Evolutionary conservation across 371 early-diverging fungal genomes (phyloP).

Genomic region (Umbelopsis sp.): DNA sequence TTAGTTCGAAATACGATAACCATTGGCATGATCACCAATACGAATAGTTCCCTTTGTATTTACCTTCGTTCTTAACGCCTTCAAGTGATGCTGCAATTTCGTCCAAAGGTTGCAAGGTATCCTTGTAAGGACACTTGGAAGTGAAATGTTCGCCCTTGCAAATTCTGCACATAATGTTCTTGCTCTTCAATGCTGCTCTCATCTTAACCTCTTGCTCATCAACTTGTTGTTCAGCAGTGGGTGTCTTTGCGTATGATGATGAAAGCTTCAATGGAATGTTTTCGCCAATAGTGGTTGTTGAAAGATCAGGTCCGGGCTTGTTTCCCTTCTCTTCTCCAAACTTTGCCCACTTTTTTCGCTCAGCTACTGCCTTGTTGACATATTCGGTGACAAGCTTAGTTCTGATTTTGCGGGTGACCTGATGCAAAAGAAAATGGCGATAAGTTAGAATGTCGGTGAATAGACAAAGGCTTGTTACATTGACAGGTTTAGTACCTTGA

Average conservation of each 20-base stretch:
- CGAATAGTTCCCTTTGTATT: neutral
- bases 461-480: neutral
- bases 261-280: conserved; percentile 87
- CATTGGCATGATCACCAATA: neutral
- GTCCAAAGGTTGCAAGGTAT: conserved; percentile 79
- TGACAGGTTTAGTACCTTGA: conserved; percentile 60
- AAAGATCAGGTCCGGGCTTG: conserved; percentile 83
- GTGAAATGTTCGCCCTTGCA: conserved; percentile 98
- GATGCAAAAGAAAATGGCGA: neutral
- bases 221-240: conserved; percentile 12
- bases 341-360: conserved; percentile 87
- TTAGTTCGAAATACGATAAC: neutral
- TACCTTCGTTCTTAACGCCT: conserved; percentile 43
- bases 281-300: conserved; percentile 91
- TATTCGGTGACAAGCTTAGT: conserved; percentile 78
- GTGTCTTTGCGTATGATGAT: conserved; percentile 47
- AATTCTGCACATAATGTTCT: conserved; percentile 92
- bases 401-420: conserved; percentile 83
- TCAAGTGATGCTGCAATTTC: conserved; percentile 56
- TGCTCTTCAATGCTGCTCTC: conserved; percentile 58
- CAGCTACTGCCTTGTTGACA: conserved; percentile 90
- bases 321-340: conserved; percentile 80
- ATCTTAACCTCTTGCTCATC: conserved; percentile 19
- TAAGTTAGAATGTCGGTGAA: neutral
- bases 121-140: conserved; percentile 97